Evolutionary conservation across 768 basidiomycete genomes (phyloP).

Genomic region (Psilocybe azurescens): DNA sequence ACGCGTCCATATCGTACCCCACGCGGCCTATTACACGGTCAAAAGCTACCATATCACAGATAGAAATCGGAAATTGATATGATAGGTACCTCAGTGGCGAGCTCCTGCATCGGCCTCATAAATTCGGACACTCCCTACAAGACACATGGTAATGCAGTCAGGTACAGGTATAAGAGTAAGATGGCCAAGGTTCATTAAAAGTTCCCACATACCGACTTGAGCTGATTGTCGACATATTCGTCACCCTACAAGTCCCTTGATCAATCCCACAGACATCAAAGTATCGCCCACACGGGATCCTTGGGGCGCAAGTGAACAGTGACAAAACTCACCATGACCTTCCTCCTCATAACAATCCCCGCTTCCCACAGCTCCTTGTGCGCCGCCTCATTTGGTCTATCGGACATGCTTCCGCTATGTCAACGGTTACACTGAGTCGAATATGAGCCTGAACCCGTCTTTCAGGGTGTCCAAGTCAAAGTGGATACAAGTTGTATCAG

Average conservation of each 20-base stretch:
- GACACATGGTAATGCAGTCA: no score
- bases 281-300: no score
- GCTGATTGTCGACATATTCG: slow-evolving; percentile 47
- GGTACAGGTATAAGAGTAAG: neutral
- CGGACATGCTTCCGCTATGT: no score
- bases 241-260: slow-evolving; percentile 36
- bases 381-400: slow-evolving; percentile 34
- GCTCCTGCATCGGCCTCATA: slow-evolving; percentile 53
- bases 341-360: slow-evolving; percentile 43
- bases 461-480: no score
- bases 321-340: slow-evolving; percentile 42
- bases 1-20: slow-evolving; percentile 54
- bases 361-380: slow-evolving; percentile 49
- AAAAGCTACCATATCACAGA: neutral
- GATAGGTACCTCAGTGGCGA: slow-evolving; percentile 41
- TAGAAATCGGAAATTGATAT: neutral
- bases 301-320: neutral
- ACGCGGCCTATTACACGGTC: slow-evolving; percentile 37
- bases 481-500: no score
- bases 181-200: neutral
- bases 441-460: no score
- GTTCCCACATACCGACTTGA: slow-evolving; percentile 34
- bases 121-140: slow-evolving; percentile 45
- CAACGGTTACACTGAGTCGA: no score
- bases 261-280: no score